A percentile compares a stretch with the other conserved stretches of the same genome.
Conservation (phyloP, 2,329 filamentous ascomycete genomes). For the Paracoccidioides lutzii region DNA sequence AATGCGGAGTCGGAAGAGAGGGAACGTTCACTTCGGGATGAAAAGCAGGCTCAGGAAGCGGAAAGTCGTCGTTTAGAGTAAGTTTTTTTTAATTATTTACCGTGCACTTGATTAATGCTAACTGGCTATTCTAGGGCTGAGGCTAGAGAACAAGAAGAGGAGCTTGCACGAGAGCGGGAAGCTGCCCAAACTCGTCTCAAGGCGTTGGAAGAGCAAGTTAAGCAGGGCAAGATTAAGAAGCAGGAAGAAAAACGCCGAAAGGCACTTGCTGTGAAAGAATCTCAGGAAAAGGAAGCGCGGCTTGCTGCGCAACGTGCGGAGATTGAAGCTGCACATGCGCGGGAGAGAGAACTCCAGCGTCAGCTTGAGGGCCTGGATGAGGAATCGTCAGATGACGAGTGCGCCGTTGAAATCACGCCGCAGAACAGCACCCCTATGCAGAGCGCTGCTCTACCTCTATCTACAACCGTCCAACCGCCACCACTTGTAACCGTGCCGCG, state of each 20-base stretch:
- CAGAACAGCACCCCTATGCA: constrained; percentile 47
- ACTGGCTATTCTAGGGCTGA: constrained; percentile 47
- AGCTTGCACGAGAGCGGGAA: constrained; percentile 65
- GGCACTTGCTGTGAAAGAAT: constrained; percentile 73
- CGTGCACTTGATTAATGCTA: constrained; percentile 4
- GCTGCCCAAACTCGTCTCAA: constrained; percentile 71
- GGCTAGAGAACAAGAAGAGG: constrained; percentile 62
- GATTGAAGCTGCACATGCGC: constrained; percentile 79
- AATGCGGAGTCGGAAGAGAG: constrained; percentile 50
- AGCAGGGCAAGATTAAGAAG: constrained; percentile 86
- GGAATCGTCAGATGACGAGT: constrained; percentile 69
- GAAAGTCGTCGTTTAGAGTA: constrained; percentile 72
- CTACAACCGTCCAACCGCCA: constrained; percentile 13
- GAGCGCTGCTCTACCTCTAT: constrained; percentile 40
- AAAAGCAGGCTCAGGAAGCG: constrained; percentile 63
- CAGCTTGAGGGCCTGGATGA: constrained; percentile 72
- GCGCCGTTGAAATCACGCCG: constrained; percentile 54
- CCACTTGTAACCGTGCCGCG: constrained; percentile 18
- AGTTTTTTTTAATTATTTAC: constrained; percentile 30
- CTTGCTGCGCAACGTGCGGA: constrained; percentile 77
- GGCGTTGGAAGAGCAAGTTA: constrained; percentile 86
- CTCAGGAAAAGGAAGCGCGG: constrained; percentile 77
- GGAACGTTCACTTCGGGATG: constrained; percentile 47
- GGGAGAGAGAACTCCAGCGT: constrained; percentile 76
- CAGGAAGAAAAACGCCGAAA: constrained; percentile 89